Percentiles rank a stretch among this genome's conserved stretches.
Evolutionary conservation across 495 filamentous ascomycete genomes (phyloP).

Genomic region (Trypethelium eluteriae): DNA sequence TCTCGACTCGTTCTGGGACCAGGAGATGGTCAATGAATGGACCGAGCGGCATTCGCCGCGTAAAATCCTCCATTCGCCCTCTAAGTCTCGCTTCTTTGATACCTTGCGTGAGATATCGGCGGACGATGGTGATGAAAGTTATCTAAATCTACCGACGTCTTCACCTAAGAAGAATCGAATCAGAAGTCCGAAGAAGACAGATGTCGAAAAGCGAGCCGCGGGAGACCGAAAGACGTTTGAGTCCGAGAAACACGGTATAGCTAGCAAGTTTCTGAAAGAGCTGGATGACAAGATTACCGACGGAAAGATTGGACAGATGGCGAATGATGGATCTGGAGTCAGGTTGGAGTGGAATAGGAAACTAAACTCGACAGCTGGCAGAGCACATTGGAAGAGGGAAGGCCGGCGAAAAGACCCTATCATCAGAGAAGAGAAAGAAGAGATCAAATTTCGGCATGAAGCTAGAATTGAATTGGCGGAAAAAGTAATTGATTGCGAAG

Average conservation of each 20-base stretch:
- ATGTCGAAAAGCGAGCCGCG: slow-evolving; percentile 22
- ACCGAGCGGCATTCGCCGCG: slow-evolving; percentile 68
- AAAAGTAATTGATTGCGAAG: slow-evolving; percentile 65
- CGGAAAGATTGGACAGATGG: slow-evolving; percentile 52
- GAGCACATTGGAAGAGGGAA: slow-evolving; percentile 72
- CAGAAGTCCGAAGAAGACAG: slow-evolving; percentile 33
- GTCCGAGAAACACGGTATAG: slow-evolving; percentile 55
- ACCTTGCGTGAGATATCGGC: not conserved
- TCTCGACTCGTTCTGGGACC: slow-evolving; percentile 74
- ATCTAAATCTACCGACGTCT: slow-evolving; percentile 28
- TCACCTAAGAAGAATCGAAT: slow-evolving; percentile 36
- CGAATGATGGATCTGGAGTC: slow-evolving; percentile 65
- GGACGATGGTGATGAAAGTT: slow-evolving; percentile 10
- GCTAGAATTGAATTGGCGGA: slow-evolving; percentile 81
- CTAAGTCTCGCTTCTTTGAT: slow-evolving; percentile 18
- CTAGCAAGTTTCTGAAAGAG: slow-evolving; percentile 59
- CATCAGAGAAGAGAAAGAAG: slow-evolving; percentile 23
- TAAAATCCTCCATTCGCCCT: slow-evolving; percentile 43
- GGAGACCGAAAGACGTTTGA: slow-evolving; percentile 59
- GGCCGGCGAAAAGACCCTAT: slow-evolving; percentile 35
- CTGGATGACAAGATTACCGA: slow-evolving; percentile 61
- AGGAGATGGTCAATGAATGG: slow-evolving; percentile 69
- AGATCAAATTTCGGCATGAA: slow-evolving; percentile 45
- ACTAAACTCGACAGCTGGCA: slow-evolving; percentile 77
- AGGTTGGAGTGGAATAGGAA: slow-evolving; percentile 76